These are phyloP conservation scores for Hypoxylon intermedium DNA, from an alignment of 495 filamentous ascomycete genomes.

Conservation along the genomic window DNA sequence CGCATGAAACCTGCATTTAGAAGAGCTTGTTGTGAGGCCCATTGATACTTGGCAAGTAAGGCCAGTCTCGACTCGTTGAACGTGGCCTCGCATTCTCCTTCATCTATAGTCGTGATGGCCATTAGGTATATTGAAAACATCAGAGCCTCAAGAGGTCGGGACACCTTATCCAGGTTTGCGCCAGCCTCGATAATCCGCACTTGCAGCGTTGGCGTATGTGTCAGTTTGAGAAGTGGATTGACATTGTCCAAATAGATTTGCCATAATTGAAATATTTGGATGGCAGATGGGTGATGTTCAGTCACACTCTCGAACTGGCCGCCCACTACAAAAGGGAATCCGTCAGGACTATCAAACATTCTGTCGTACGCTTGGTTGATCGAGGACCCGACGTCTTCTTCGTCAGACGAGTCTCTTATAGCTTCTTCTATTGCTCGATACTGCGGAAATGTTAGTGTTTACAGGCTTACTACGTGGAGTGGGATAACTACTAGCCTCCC, in stretches of 20 bases:
- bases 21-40: constrained; percentile 62
- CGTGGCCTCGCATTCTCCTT: constrained; percentile 57
- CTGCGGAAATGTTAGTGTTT: constrained; percentile 39
- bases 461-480: neutral
- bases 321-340: constrained; percentile 67
- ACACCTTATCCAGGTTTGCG: constrained; percentile 54
- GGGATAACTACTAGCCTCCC: constrained; percentile 46
- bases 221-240: constrained; percentile 72
- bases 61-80: constrained; percentile 55
- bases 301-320: constrained; percentile 55
- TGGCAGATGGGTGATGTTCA: constrained; percentile 66
- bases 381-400: constrained; percentile 62
- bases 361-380: constrained; percentile 62
- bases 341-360: constrained; percentile 60
- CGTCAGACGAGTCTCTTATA: constrained; percentile 65
- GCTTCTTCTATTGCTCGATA: constrained; percentile 50
- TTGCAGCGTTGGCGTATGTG: constrained; percentile 69
- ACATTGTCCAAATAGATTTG: constrained; percentile 73
- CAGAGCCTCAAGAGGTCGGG: constrained; percentile 58
- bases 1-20: constrained; percentile 65
- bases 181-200: constrained; percentile 58
- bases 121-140: constrained; percentile 66
- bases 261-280: constrained; percentile 79
- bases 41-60: constrained; percentile 57
- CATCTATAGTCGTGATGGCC: constrained; percentile 58